Evolutionary conservation across 179 eudicot genomes (phyloP).

Genomic region (Spinacia oleracea): DNA sequence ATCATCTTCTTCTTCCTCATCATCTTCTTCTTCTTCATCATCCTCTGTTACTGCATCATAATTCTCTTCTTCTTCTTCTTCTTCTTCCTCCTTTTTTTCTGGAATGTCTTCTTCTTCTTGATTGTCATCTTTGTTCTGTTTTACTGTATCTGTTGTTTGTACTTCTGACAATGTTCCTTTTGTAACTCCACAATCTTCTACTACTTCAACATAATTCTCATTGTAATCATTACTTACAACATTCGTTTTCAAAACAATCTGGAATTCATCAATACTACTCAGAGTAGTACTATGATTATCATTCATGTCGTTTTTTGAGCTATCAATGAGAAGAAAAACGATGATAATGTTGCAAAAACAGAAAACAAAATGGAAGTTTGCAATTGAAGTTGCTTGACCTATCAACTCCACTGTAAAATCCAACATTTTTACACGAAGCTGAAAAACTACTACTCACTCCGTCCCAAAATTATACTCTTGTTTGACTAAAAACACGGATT

Average conservation of each 20-base stretch:
- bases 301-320: constrained; percentile 27
- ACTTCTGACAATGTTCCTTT: not conserved
- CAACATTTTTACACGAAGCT: constrained; percentile 35
- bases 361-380: constrained; percentile 49
- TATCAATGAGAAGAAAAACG: constrained; percentile 44
- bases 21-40: not conserved
- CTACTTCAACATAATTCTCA: not conserved
- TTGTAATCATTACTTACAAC: not conserved
- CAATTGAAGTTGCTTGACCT: constrained; percentile 41
- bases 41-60: too few relatives aligned
- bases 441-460: not conserved
- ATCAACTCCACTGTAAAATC: constrained; percentile 43
- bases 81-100: constrained; percentile 15
- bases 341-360: constrained; percentile 68
- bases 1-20: constrained; percentile 12
- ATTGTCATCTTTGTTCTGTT: not conserved
- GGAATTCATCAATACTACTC: not conserved
- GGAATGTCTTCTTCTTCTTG: not conserved
- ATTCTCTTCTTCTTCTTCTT: constrained; percentile 12
- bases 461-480: too few relatives aligned
- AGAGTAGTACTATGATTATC: too few relatives aligned
- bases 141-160: not conserved
- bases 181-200: not conserved
- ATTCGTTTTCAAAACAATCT: not conserved
- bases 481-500: too few relatives aligned